Evolutionary conservation across 1,284 basidiomycete genomes (phyloP).

Genomic region (Puccinia sorghi): DNA sequence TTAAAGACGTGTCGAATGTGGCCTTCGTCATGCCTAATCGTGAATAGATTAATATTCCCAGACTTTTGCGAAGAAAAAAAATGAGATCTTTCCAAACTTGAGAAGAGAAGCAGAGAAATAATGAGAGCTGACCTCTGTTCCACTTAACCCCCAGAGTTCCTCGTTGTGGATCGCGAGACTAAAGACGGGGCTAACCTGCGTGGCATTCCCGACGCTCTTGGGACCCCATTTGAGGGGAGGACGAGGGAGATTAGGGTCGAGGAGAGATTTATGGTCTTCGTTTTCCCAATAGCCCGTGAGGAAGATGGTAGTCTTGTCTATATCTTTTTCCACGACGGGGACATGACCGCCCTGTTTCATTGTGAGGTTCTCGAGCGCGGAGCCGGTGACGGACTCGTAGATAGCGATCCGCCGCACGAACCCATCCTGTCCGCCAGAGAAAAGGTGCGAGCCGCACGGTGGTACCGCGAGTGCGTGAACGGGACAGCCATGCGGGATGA

Average conservation of each 20-base stretch:
- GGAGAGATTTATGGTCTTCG: slow-evolving; percentile 57
- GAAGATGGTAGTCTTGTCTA: slow-evolving; percentile 84
- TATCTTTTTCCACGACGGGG: slow-evolving; percentile 79
- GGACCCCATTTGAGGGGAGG: slow-evolving; percentile 40
- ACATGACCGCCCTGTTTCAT: slow-evolving; percentile 86
- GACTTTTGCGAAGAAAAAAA: slow-evolving; percentile 61
- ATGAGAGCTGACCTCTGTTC: slow-evolving; percentile 68
- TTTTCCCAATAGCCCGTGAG: slow-evolving; percentile 79
- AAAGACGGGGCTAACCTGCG: slow-evolving; percentile 71
- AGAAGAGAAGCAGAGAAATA: not conserved
- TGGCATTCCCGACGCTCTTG: slow-evolving; percentile 61
- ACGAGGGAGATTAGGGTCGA: slow-evolving; percentile 24
- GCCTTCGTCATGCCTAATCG: slow-evolving; percentile 87
- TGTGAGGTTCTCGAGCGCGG: slow-evolving; percentile 82
- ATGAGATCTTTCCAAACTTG: not conserved
- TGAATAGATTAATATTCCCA: slow-evolving; percentile 86
- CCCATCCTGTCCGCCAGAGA: slow-evolving; percentile 90
- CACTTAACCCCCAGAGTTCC: slow-evolving; percentile 83
- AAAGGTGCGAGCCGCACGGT: slow-evolving; percentile 80
- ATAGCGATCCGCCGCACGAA: slow-evolving; percentile 70
- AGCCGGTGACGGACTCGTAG: slow-evolving; percentile 85
- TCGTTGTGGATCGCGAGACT: slow-evolving; percentile 85
- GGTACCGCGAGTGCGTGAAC: slow-evolving; percentile 83
- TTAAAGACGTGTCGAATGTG: slow-evolving; percentile 71
- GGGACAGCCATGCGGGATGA: slow-evolving; percentile 81